Evolutionary conservation across 179 eudicot species (phyloP), one percentile per base, ranked within the genome.

Genomic region (Camellia oleifera): DNA sequence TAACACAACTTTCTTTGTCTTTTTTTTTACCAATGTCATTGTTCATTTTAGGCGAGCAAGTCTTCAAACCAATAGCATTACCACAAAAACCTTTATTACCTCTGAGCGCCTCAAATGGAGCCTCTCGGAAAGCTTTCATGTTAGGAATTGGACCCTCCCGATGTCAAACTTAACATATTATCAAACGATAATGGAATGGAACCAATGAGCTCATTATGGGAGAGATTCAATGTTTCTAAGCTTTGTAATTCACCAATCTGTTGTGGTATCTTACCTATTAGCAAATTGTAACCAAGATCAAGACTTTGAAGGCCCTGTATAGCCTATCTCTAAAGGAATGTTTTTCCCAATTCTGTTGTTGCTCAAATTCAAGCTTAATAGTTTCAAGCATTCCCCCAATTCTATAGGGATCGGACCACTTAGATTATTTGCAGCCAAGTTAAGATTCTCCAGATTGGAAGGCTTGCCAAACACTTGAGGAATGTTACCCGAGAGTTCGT

Each of bases 111-210:
- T 78, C 48, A 4, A 82, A 18, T 9, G 89, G 64, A 15, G 87
- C 82, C 2, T 80, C 66, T 57, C 60, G 69, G 68, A 91, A 84
- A 4, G 83, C 88, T 23, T 56, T 71, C 48, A 32, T 78, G 54
- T 69, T 26, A 0, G 92, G 95, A 64, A 89, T 66, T 65, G 89
- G 85, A 26, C 95, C 92, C n/a, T 81, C 84, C 48, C 1, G 20
- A 61, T 61, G 23, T 3, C 20, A 61, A 7, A 7, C 65, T 61
- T 61, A 0, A n/a, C 65, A 61, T 61, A 5, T 15, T n/a, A 61
- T n/a, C 11, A 7, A 61, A 15, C 1, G 65, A 15, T 15, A 23
- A 61, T 4, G 65, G 65, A 3, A 61, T 61, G 23, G 61, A 57
- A 57, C 61, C 61, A 57, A 1, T 7, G 14, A 57, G 12, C 12